Base-by-base conservation (phyloP, 176 grass and related monocot species). In the Oryza rufipogon region DNA sequence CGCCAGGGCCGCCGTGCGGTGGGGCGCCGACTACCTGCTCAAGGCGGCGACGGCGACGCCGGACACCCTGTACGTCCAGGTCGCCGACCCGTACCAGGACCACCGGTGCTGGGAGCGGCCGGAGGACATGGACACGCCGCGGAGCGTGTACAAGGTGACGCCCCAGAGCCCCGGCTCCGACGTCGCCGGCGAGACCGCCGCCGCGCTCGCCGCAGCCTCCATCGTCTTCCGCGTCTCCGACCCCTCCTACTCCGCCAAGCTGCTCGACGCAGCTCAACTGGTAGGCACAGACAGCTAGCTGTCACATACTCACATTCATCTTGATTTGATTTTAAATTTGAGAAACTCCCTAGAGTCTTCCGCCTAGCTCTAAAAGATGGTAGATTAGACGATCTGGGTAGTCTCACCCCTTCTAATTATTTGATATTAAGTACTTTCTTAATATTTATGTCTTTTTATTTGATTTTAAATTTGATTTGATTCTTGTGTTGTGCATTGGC, bases 1-100 rank as follows among this genome's bases (percentile, higher is more conserved):
- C 28, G 86, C 91, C 51, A 63, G 17, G 76, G 77, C 68, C 0
- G 86, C 94, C 39, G 86, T 93, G 58, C 86, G 88, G 10, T 96
- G 91, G 94, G 94, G 88, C 73, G 60, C 94, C 10, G 94, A 96
- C 79, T 96, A 96, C 80, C 91, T 96, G 49, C 83, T 96, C 73
- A 96, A 92, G 48, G 94, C 88, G 32, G 91, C 91, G 0, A 89
- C 91, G n/a, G 77, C 86, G 30, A 28, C 84, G 63, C 93, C 93
- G 3, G 81, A 79, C 6, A 30, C 88, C 0, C 74, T 95, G 7
- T 95, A 83, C 19, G 86, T 95, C 61, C 89, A 91, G 92, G 92
- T 91, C 6, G 80, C 52, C 0, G 94, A 97, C 64, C 78, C 94
- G 47, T 44, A 86, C 82, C 81, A 89, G 89, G 94, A 97, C 56